These are phyloP conservation scores for Debaryomycetaceae sp. DNA, from an alignment of 1,139 yeast genomes.

Conservation along the genomic window DNA sequence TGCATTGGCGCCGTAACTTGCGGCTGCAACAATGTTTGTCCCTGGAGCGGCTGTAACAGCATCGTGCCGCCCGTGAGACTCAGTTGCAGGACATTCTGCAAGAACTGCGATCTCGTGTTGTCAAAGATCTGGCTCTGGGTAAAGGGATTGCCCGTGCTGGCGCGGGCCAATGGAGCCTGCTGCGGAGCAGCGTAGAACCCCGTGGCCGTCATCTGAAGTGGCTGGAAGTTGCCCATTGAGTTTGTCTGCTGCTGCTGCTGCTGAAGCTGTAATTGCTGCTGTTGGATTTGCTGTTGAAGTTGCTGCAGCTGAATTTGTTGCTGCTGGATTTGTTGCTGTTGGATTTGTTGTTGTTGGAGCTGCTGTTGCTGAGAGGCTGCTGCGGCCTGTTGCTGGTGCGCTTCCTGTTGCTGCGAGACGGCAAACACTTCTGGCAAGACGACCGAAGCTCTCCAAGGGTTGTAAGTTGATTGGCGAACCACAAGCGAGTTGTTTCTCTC, in stretches of 20 bases:
- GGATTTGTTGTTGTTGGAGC: conserved; percentile 1
- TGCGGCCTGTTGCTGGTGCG: not conserved
- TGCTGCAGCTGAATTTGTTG: conserved; percentile 2
- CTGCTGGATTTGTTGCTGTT: conserved; percentile 6
- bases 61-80: too few species aligned
- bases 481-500: conserved; percentile 21
- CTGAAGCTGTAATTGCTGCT: conserved; percentile 9
- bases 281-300: conserved; percentile 3
- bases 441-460: conserved; percentile 29
- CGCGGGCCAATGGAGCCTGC: conserved; percentile 8
- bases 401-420: conserved; percentile 6
- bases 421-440: conserved; percentile 6
- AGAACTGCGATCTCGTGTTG: conserved; percentile 5
- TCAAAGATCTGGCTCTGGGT: conserved; percentile 11
- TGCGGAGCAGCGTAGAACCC: conserved; percentile 5
- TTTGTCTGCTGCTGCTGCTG: conserved; percentile 4
- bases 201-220: conserved; percentile 4
- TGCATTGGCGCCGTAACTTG: too few species aligned
- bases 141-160: conserved; percentile 3
- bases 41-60: too few species aligned
- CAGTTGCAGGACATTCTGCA: conserved; percentile 3
- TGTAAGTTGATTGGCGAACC: conserved; percentile 33
- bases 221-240: conserved; percentile 9
- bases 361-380: conserved; percentile 4
- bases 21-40: too few species aligned